A percentile compares a stretch with the other conserved stretches of the same genome.
Conservation (phyloP, 225 moss, liverwort and hornwort genomes). For the Pleurozium schreberi region DNA sequence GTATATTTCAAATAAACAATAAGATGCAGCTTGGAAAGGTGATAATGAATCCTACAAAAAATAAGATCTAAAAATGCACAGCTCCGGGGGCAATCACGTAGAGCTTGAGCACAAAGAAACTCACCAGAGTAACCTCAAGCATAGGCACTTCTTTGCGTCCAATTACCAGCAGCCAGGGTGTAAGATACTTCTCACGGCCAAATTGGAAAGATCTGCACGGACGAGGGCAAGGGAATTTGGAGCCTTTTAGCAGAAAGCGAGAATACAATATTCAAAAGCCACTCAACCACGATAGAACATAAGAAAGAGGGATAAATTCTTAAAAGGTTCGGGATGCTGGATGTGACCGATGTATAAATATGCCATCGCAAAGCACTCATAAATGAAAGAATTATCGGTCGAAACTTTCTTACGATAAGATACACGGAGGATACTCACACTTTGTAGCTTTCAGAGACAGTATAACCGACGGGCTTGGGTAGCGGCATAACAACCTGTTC, state of each 20-base stretch:
- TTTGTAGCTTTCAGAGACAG: constrained; percentile 65
- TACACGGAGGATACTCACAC: constrained; percentile 50
- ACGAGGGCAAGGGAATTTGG: neutral
- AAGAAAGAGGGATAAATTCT: neutral
- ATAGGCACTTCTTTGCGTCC: constrained; percentile 82
- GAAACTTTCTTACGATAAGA: neutral
- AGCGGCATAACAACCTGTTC: constrained; percentile 86
- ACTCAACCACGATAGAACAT: neutral
- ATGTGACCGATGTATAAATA: neutral
- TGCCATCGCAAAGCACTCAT: neutral
- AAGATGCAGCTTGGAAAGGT: neutral
- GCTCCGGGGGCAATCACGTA: neutral
- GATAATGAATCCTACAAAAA: neutral
- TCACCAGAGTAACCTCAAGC: constrained; percentile 84
- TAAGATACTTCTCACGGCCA: constrained; percentile 77
- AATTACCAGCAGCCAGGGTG: constrained; percentile 79
- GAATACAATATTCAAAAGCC: neutral
- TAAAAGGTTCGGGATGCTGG: neutral
- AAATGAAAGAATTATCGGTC: neutral
- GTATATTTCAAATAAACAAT: neutral
- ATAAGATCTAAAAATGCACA: neutral
- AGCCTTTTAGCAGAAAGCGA: neutral
- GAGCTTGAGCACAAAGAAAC: neutral
- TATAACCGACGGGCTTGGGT: constrained; percentile 75
- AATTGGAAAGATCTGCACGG: constrained; percentile 76